Evolutionary conservation across 352 stramenopile genomes (phyloP).

Genomic region (Plasmopara muralis): DNA sequence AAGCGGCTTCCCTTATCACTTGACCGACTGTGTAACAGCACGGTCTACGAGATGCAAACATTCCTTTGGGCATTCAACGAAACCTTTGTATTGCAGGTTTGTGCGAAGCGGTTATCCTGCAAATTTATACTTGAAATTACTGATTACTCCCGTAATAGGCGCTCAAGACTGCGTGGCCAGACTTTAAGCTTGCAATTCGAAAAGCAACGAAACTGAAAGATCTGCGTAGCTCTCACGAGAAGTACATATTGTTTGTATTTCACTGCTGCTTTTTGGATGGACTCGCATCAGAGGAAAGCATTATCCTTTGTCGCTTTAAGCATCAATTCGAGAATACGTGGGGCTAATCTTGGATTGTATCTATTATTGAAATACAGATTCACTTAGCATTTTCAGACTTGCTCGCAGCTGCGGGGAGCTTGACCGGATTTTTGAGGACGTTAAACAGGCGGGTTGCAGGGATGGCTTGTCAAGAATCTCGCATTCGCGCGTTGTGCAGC

Average conservation of each 20-base stretch:
- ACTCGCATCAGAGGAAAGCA: slow-evolving; percentile 17
- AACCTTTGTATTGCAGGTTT: slow-evolving; percentile 38
- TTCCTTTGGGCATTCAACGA: slow-evolving; percentile 42
- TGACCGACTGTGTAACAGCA: slow-evolving; percentile 23
- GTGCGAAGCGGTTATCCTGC: neutral
- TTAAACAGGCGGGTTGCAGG: slow-evolving; percentile 23
- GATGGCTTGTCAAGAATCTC: slow-evolving; percentile 12
- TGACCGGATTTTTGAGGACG: slow-evolving; percentile 28
- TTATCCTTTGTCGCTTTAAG: neutral
- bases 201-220: slow-evolving; percentile 22
- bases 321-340: neutral
- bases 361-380: slow-evolving; percentile 20
- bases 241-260: slow-evolving; percentile 26
- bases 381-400: slow-evolving; percentile 20
- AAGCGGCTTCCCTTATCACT: slow-evolving; percentile 6
- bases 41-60: slow-evolving; percentile 38
- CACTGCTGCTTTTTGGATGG: slow-evolving; percentile 41
- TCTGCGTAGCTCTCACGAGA: slow-evolving; percentile 30
- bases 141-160: slow-evolving; percentile 17
- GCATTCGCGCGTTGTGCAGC: slow-evolving; percentile 14
- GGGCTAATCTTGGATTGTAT: neutral
- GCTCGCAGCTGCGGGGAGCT: slow-evolving; percentile 24
- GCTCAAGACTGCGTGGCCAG: slow-evolving; percentile 32
- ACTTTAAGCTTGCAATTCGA: slow-evolving; percentile 16
- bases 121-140: too few species aligned